Conservation (phyloP, 441 rosid genomes). For the Hura crepitans region DNA sequence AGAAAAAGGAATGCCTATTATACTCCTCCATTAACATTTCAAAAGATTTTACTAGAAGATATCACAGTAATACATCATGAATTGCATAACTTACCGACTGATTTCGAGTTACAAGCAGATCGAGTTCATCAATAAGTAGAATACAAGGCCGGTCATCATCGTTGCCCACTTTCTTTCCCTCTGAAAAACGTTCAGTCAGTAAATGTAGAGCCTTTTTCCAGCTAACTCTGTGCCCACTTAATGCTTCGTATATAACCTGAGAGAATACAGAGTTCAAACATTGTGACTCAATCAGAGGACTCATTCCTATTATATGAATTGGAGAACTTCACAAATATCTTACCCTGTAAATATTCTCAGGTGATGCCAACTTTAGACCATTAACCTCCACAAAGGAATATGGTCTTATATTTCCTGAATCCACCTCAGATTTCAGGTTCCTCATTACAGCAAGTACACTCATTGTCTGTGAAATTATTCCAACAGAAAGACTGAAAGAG, state of each 20-base stretch:
- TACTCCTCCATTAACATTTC: slow-evolving; percentile 1
- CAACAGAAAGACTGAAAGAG: slow-evolving; percentile 15
- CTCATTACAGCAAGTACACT: slow-evolving; percentile 84
- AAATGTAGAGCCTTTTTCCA: slow-evolving; percentile 93
- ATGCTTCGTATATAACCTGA: slow-evolving; percentile 84
- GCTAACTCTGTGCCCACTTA: slow-evolving; percentile 80
- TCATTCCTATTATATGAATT: neutral
- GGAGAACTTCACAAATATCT: slow-evolving; percentile 1
- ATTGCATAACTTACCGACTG: slow-evolving; percentile 59
- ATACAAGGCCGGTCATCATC: slow-evolving; percentile 74
- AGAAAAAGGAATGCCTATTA: slow-evolving; percentile 15
- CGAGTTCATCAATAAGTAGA: slow-evolving; percentile 93
- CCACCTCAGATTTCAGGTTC: slow-evolving; percentile 79
- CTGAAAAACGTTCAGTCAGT: slow-evolving; percentile 75
- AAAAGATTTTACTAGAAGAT: neutral
- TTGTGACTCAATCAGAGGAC: slow-evolving; percentile 13
- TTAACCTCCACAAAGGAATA: slow-evolving; percentile 92
- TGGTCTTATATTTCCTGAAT: slow-evolving; percentile 60
- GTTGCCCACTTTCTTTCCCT: slow-evolving; percentile 53
- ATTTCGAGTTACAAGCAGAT: slow-evolving; percentile 89
- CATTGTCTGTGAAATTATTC: slow-evolving; percentile 57
- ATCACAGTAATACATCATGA: slow-evolving; percentile 2
- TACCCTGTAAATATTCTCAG: slow-evolving; percentile 87
- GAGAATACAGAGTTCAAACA: slow-evolving; percentile 18
- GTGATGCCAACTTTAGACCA: slow-evolving; percentile 87